Conservation (phyloP, 345 rosid genomes). For the Aquilaria yunnanensis region DNA sequence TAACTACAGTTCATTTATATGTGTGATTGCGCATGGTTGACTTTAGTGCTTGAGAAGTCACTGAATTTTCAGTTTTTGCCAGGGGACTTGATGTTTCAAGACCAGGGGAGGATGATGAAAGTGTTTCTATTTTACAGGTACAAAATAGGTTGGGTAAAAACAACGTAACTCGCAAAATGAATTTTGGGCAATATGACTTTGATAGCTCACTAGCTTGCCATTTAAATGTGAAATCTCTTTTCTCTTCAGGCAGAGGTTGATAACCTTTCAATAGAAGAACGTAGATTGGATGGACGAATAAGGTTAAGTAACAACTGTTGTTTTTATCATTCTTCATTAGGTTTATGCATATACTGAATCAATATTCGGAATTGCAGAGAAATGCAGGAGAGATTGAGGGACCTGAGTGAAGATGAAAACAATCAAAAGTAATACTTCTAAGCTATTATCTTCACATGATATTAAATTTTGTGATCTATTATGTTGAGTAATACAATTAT, state of each 20-base stretch:
- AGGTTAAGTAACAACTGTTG: constrained; percentile 23
- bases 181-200: too few species aligned
- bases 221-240: too few species aligned
- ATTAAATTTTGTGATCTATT: neutral
- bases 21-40: neutral
- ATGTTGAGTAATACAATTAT: neutral
- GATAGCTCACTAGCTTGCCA: too few species aligned
- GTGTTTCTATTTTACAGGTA: constrained; percentile 71
- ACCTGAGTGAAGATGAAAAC: constrained; percentile 76
- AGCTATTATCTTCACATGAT: neutral
- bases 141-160: neutral
- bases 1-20: constrained; percentile 1
- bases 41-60: constrained; percentile 11
- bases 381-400: constrained; percentile 71
- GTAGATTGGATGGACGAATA: constrained; percentile 46
- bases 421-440: constrained; percentile 50
- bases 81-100: constrained; percentile 83
- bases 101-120: constrained; percentile 68
- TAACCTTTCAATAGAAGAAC: constrained; percentile 56
- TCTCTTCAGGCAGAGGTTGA: constrained; percentile 60
- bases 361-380: constrained; percentile 33
- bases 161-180: neutral
- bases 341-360: neutral
- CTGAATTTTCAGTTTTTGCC: constrained; percentile 12
- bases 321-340: constrained; percentile 2